These are phyloP conservation scores for Didymella sp. DNA, from an alignment of 2,329 filamentous ascomycete species.

Conservation along the genomic window DNA sequence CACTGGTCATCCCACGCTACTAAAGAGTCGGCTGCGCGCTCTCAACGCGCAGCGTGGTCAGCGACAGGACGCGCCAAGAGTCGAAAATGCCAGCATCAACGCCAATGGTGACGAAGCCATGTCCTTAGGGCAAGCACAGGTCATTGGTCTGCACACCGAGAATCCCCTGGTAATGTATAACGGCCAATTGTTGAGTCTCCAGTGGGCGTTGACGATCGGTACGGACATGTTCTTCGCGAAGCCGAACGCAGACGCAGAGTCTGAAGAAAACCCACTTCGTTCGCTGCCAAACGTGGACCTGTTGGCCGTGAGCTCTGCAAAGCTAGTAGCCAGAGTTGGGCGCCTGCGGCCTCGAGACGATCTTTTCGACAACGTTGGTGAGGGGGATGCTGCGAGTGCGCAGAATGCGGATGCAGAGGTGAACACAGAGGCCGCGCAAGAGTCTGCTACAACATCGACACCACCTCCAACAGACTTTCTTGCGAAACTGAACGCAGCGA, in stretches of 20 bases:
- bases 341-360: slow-evolving; percentile 56
- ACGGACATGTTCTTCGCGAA: slow-evolving; percentile 77
- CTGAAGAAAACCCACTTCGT: slow-evolving; percentile 53
- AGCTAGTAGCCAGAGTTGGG: slow-evolving; percentile 72
- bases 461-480: slow-evolving; percentile 50
- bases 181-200: slow-evolving; percentile 77
- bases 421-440: neutral
- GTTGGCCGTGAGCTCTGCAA: slow-evolving; percentile 72
- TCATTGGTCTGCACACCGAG: slow-evolving; percentile 79
- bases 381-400: neutral
- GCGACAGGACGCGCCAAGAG: slow-evolving; percentile 12
- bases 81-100: slow-evolving; percentile 17
- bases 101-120: slow-evolving; percentile 9
- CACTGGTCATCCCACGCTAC: slow-evolving; percentile 33
- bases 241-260: slow-evolving; percentile 32
- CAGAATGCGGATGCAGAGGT: neutral
- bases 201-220: slow-evolving; percentile 83
- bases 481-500: slow-evolving; percentile 50
- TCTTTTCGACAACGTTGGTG: slow-evolving; percentile 27
- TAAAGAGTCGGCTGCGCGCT: slow-evolving; percentile 41
- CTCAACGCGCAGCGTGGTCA: slow-evolving; percentile 35
- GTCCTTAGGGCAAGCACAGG: slow-evolving; percentile 65
- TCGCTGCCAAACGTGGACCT: slow-evolving; percentile 61
- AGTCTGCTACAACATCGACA: slow-evolving; percentile 7
- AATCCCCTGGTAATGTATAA: slow-evolving; percentile 83